phyloP scores from a whole-genome alignment of 2,329 filamentous ascomycete genomes.

The Trichothecium sympodiale region DNA sequence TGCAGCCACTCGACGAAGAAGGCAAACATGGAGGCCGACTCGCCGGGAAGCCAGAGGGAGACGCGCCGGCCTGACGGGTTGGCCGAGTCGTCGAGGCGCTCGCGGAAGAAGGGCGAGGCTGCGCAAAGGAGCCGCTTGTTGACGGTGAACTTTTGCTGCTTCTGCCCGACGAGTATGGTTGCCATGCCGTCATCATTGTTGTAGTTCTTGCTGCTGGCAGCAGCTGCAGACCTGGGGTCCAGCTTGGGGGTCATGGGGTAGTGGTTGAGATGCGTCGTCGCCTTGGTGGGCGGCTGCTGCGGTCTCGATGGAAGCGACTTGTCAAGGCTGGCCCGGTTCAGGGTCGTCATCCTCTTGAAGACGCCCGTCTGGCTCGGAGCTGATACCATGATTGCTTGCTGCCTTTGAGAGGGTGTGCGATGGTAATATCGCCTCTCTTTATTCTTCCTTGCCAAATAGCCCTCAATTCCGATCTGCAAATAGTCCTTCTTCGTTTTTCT shows the following conservation, averaged over 20 bases:
- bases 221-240: background rate
- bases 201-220: slow-evolving; percentile 1
- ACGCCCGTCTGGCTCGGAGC: background rate
- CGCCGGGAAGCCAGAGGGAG: slow-evolving; percentile 30
- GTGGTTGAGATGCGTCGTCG: background rate
- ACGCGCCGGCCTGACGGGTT: slow-evolving; percentile 11
- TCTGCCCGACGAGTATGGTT: slow-evolving; percentile 30
- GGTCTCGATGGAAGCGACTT: slow-evolving; percentile 1
- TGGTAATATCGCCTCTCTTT: too few species aligned
- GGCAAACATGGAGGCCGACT: slow-evolving; percentile 40
- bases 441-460: too few species aligned
- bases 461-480: too few species aligned
- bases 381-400: background rate
- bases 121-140: slow-evolving; percentile 34
- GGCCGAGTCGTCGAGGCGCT: slow-evolving; percentile 26
- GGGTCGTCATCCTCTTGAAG: slow-evolving; percentile 1
- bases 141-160: slow-evolving; percentile 28
- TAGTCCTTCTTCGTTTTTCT: too few species aligned
- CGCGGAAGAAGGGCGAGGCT: slow-evolving; percentile 35
- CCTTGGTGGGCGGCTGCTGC: background rate
- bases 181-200: slow-evolving; percentile 14
- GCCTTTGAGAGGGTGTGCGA: too few species aligned
- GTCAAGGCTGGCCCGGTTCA: slow-evolving; percentile 1
- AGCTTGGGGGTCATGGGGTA: slow-evolving; percentile 1
- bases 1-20: slow-evolving; percentile 44